Conservation (phyloP, 2,329 filamentous ascomycete species). For the Exserohilum turcica region DNA sequence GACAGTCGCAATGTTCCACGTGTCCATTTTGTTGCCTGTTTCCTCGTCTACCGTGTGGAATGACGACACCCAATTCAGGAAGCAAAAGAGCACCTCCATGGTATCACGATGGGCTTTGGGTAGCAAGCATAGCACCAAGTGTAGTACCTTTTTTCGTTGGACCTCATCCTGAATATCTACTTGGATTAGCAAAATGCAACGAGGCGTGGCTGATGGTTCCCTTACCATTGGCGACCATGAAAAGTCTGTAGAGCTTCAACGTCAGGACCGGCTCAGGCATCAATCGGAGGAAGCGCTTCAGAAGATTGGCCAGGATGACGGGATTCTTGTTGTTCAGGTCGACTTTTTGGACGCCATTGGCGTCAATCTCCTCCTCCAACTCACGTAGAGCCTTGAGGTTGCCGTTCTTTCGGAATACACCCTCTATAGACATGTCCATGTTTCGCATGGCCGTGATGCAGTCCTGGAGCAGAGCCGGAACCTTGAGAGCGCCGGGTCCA, state of each 20-base stretch:
- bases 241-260: conserved; percentile 89
- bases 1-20: conserved; percentile 94
- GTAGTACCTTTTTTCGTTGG: conserved; percentile 81
- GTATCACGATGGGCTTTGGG: conserved; percentile 92
- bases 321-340: conserved; percentile 88
- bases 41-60: conserved; percentile 98
- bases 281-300: conserved; percentile 94
- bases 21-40: conserved; percentile 97
- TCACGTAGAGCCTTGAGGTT: conserved; percentile 95
- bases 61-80: conserved; percentile 95
- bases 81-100: conserved; percentile 92
- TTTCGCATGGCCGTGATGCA: conserved; percentile 93
- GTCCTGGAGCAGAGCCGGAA: conserved; percentile 94
- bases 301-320: conserved; percentile 87
- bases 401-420: conserved; percentile 98
- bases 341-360: conserved; percentile 80
- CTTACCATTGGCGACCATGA: conserved; percentile 81
- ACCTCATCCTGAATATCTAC: conserved; percentile 78
- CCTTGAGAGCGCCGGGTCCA: conserved; percentile 84
- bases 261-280: conserved; percentile 94
- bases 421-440: conserved; percentile 98
- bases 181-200: conserved; percentile 20
- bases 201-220: conserved; percentile 19
- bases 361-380: conserved; percentile 82
- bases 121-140: conserved; percentile 88